phyloP scores from a whole-genome alignment of 768 basidiomycete species.

The Gymnopilus junonius region DNA sequence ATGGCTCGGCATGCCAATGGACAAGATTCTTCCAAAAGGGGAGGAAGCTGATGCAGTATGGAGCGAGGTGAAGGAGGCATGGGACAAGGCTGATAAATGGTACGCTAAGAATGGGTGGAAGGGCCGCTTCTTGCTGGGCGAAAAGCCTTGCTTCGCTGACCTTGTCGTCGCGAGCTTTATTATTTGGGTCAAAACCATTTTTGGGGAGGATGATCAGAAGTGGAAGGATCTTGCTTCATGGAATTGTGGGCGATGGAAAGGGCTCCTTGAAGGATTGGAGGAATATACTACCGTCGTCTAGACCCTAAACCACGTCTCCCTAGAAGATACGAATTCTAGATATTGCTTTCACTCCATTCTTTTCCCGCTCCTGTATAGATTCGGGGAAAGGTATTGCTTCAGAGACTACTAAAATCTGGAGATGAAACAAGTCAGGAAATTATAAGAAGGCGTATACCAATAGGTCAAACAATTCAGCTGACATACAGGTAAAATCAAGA shows the following conservation, averaged over 20 bases:
- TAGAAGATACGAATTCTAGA: too few relatives aligned
- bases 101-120: constrained; percentile 23
- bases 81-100: constrained; percentile 23
- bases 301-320: too few relatives aligned
- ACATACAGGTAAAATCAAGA: too few relatives aligned
- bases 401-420: too few relatives aligned
- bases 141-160: constrained; percentile 38
- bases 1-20: constrained; percentile 21
- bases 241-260: constrained; percentile 38
- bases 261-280: constrained; percentile 26
- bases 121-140: constrained; percentile 33
- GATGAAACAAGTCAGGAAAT: too few relatives aligned
- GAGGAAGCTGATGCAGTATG: constrained; percentile 24
- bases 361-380: too few relatives aligned
- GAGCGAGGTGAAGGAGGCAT: constrained; percentile 24
- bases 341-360: too few relatives aligned
- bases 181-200: constrained; percentile 19
- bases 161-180: constrained; percentile 40
- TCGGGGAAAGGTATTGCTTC: too few relatives aligned
- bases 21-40: constrained; percentile 25
- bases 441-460: too few relatives aligned
- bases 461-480: too few relatives aligned
- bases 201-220: constrained; percentile 35
- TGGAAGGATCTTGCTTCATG: constrained; percentile 37
- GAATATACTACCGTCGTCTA: constrained; percentile 21